phyloP scores from a whole-genome alignment of 179 eudicot genomes.

The Pouteria campechiana region DNA sequence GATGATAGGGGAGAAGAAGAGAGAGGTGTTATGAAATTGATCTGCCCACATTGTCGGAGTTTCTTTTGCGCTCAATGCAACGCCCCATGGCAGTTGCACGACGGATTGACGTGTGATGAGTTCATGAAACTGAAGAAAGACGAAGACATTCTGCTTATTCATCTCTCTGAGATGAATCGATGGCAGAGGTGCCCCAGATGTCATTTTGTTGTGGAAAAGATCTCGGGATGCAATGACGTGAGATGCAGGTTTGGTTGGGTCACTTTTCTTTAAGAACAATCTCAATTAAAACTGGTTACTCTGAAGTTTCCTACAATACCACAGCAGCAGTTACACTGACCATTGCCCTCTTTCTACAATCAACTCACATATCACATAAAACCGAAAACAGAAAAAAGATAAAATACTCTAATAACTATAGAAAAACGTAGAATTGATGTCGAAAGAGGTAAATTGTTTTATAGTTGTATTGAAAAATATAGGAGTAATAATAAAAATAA shows the following conservation, averaged over 20 bases:
- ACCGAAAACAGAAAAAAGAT: no score
- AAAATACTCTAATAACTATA: no score
- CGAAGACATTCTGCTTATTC: background rate
- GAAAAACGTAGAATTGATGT: no score
- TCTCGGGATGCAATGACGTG: background rate
- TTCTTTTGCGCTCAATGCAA: slow-evolving; percentile 1
- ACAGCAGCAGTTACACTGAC: no score
- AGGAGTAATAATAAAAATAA: no score
- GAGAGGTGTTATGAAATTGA: background rate
- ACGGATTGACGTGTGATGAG: background rate
- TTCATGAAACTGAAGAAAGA: background rate
- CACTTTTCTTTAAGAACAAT: no score
- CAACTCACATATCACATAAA: no score
- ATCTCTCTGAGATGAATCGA: background rate
- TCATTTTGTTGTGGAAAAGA: background rate
- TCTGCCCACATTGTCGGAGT: background rate
- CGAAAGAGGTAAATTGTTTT: no score
- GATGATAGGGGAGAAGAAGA: background rate
- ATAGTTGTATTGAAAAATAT: no score
- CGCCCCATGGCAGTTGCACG: background rate
- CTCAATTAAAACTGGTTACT: no score
- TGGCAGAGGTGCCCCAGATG: background rate
- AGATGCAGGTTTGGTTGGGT: background rate
- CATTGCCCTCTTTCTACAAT: no score
- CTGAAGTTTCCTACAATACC: no score